Conservation (phyloP, 192 early-diverging fungal species). For the Rhizophagus sp. region DNA sequence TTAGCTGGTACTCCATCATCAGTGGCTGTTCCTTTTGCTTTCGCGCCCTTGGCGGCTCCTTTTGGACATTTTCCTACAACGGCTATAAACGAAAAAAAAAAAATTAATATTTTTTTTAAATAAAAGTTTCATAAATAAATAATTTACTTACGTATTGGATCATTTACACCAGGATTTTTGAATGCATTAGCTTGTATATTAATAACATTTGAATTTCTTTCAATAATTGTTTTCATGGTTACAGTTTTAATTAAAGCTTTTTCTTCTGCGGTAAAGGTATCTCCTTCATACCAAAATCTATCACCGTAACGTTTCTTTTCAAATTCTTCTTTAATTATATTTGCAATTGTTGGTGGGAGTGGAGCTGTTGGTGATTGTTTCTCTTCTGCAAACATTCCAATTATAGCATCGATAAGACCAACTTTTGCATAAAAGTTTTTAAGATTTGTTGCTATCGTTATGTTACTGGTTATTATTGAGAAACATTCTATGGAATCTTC, state of each 20-base stretch:
- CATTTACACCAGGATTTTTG: constrained; percentile 1
- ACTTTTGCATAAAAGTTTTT: background rate
- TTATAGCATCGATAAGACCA: background rate
- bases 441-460: background rate
- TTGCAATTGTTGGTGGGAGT: constrained; percentile 4
- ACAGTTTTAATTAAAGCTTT: background rate
- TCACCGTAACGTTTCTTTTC: background rate
- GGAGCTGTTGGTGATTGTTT: background rate
- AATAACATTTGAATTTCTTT: constrained; percentile 10
- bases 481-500: constrained; percentile 17
- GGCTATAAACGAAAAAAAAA: background rate
- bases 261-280: background rate
- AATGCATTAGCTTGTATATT: background rate
- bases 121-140: background rate
- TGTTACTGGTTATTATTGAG: background rate
- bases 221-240: constrained; percentile 5
- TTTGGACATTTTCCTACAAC: background rate
- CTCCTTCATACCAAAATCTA: constrained; percentile 20
- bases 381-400: constrained; percentile 22
- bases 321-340: constrained; percentile 2
- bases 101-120: no score
- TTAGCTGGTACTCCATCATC: no score
- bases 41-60: background rate
- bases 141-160: background rate
- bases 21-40: no score